Percentiles rank a stretch among this genome's conserved stretches.
Conservation (phyloP, 2,329 filamentous ascomycete genomes). For the Lachnellula cervina region DNA sequence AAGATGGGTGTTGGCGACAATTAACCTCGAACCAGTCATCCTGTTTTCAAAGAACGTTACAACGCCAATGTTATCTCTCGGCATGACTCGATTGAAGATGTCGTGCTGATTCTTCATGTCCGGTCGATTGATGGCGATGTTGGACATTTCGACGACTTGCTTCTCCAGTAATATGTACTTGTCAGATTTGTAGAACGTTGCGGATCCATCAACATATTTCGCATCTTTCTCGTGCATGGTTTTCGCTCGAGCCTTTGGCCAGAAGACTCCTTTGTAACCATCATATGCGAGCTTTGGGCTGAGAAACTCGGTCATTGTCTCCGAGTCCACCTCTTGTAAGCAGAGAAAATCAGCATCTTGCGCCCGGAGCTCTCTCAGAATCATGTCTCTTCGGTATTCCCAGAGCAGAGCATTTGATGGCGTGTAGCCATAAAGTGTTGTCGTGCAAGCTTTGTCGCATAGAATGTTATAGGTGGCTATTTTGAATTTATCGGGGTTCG, state of each 20-base stretch:
- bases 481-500: constrained; percentile 65
- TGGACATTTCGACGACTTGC: constrained; percentile 86
- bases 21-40: constrained; percentile 80
- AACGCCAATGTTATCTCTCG: constrained; percentile 93
- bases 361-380: constrained; percentile 74
- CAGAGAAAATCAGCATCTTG: constrained; percentile 86
- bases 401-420: constrained; percentile 76
- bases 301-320: constrained; percentile 89
- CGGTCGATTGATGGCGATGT: constrained; percentile 86
- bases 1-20: constrained; percentile 89
- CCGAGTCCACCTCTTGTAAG: constrained; percentile 87
- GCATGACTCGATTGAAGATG: constrained; percentile 98
- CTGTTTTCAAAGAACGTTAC: constrained; percentile 91
- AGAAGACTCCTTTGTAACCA: constrained; percentile 92
- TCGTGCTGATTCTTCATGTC: constrained; percentile 98
- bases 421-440: constrained; percentile 83
- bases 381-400: constrained; percentile 79
- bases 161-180: constrained; percentile 95
- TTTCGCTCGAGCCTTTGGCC: constrained; percentile 81
- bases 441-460: constrained; percentile 87
- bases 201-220: constrained; percentile 88
- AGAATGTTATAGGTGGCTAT: constrained; percentile 94
- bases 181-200: constrained; percentile 92
- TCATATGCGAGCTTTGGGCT: constrained; percentile 77
- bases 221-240: constrained; percentile 91